Percentiles rank a stretch among this genome's conserved stretches.
Evolutionary conservation across 139 green algal species (phyloP).

Genomic region (Coelastrella sp.): DNA sequence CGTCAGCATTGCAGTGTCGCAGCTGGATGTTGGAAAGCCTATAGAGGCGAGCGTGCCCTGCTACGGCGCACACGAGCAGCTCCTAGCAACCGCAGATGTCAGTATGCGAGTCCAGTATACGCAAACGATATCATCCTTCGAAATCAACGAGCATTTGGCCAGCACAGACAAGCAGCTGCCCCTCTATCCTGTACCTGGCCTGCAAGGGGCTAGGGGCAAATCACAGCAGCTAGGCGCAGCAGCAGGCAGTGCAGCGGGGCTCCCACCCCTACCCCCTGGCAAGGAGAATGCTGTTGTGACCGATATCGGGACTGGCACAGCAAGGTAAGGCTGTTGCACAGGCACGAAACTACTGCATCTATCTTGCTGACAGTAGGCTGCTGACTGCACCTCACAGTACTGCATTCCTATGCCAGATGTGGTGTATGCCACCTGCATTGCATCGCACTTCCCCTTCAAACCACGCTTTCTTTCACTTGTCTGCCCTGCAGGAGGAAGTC

Average conservation of each 20-base stretch:
- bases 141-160: conserved; percentile 62
- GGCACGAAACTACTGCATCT: neutral
- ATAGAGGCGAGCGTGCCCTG: conserved; percentile 32
- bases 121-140: conserved; percentile 54
- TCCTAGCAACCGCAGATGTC: conserved; percentile 52
- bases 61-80: conserved; percentile 13
- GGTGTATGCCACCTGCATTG: no score
- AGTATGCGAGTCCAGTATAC: conserved; percentile 48
- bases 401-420: no score
- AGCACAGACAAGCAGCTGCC: conserved; percentile 54
- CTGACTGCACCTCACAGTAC: no score
- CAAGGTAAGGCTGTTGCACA: neutral
- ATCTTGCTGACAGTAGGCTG: no score
- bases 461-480: no score
- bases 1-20: conserved; percentile 15
- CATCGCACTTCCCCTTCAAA: no score
- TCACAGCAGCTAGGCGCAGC: neutral
- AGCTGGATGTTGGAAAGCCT: conserved; percentile 31
- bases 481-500: no score
- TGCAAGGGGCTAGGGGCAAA: neutral
- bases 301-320: neutral
- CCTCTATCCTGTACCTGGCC: conserved; percentile 49
- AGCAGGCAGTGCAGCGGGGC: neutral
- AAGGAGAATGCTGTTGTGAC: neutral
- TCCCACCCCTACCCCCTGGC: neutral